phyloP scores from a whole-genome alignment of 192 early-diverging fungal genomes.

The Podila verticillata region DNA sequence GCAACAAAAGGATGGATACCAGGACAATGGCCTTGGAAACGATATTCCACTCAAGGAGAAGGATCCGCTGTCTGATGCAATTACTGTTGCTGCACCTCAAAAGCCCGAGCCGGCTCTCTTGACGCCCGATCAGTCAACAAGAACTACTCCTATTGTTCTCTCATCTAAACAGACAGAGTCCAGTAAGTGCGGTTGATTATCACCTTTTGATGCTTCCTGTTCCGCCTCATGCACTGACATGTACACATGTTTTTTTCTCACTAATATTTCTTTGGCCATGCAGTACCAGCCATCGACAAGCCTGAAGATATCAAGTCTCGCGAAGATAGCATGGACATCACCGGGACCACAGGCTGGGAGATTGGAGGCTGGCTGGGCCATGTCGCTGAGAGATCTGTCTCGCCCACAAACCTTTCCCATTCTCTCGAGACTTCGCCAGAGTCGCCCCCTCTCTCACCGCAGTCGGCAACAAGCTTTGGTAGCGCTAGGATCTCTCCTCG shows the following conservation, averaged over 20 bases:
- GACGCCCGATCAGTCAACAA: background rate
- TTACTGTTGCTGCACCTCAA: background rate
- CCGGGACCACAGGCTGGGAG: background rate
- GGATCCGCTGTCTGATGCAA: too few species aligned
- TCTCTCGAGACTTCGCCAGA: background rate
- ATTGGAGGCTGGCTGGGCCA: background rate
- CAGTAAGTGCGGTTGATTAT: too few species aligned
- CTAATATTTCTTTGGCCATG: too few species aligned
- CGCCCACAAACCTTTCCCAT: background rate
- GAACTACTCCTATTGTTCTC: background rate
- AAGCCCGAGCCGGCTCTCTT: background rate
- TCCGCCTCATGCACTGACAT: background rate
- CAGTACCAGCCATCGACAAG: background rate
- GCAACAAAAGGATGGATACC: background rate
- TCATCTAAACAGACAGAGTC: too few species aligned
- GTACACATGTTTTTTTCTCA: background rate
- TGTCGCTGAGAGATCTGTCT: too few species aligned
- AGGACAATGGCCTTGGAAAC: too few species aligned
- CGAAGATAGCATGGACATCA: constrained; percentile 1
- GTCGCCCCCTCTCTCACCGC: background rate
- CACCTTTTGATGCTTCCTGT: too few species aligned
- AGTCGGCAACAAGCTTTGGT: background rate
- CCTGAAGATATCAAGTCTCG: background rate
- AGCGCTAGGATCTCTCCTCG: background rate
- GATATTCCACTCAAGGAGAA: too few species aligned